Evolutionary conservation across 306 rosid genomes (phyloP), one percentile per base, ranked within the genome.

Genomic region (Carpinus fangiana): DNA sequence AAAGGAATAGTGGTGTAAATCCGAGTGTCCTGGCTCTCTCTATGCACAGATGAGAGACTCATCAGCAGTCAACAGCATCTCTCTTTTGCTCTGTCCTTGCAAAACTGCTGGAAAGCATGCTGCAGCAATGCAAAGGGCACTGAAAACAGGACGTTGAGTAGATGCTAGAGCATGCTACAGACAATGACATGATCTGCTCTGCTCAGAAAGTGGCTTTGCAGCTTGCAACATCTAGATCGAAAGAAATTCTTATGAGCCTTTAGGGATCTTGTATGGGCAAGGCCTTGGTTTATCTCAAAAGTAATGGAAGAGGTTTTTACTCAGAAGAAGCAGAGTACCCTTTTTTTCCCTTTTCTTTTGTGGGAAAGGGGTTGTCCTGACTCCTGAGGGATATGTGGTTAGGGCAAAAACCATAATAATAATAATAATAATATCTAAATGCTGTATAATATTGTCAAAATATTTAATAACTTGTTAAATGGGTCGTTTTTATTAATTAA

Each of bases 61-160:
- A 41, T 0, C 45, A 38, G 1, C 43, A 38, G 43, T 41, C 6
- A 0, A 38, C 50, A 34, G n/a, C 38, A 28, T 61, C 43, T 61
- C 68, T 26, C 41, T 28, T 28, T 60, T 61, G 18, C 12, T 4
- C 18, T 41, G 68, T 41, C 0, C 23, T 41, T 14, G 28, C 34
- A 8, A n/a, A 67, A 41, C 41, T 67, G 72, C 72, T 41, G 45
- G 23, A 64, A 64, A 64, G 70, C 70, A 26, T 38, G 43, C 43
- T 38, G 70, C 12, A 26, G 2, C 20, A 5, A 41, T 7, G 45
- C 46, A 34, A 64, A 64, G 8, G 10, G 70, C 45, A 34, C n/a
- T 17, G 20, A 64, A 38, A 34, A 36, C 17, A 64, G 20, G 70
- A 9, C 2, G 47, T 31, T 64, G 70, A 64, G 70, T 64, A 47